Evolutionary conservation across 2,329 filamentous ascomycete genomes (phyloP).

Genomic region (Fusarium keratoplasticum): DNA sequence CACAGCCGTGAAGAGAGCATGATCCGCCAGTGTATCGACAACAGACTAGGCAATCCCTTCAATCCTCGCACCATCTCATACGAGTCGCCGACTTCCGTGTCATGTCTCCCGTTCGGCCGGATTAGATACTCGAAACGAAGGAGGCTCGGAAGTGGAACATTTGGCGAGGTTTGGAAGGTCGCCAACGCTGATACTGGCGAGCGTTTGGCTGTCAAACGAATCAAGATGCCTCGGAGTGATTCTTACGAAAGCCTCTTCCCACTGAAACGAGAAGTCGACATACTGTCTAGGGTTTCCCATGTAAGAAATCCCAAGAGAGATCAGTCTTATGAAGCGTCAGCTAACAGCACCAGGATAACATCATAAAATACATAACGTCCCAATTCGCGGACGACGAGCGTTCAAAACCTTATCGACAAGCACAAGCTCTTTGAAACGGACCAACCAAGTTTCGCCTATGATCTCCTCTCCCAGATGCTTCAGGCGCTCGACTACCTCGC

Average conservation of each 20-base stretch:
- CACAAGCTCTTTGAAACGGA: too few species aligned
- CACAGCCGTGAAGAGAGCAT: neutral
- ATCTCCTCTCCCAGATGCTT: neutral
- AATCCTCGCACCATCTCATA: neutral
- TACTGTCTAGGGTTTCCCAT: neutral
- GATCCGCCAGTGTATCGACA: neutral
- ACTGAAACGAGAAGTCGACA: neutral
- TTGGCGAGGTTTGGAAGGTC: neutral
- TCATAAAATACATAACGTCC: neutral
- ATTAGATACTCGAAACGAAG: neutral
- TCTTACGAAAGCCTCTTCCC: too few species aligned
- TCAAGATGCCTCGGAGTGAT: too few species aligned
- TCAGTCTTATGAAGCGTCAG: neutral
- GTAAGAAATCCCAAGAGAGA: neutral
- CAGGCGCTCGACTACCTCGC: neutral
- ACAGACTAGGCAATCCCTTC: neutral
- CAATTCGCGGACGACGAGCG: neutral
- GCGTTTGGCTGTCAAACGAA: neutral
- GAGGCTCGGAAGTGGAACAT: neutral
- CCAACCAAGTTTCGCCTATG: too few species aligned
- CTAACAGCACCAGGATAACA: neutral
- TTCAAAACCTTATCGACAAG: too few species aligned
- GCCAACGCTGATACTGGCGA: neutral
- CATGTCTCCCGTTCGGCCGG: neutral
- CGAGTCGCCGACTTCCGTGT: neutral